Percentiles rank a stretch among this genome's conserved stretches.
phyloP scores from a whole-genome alignment of 805 yeast genomes.

The Starmera dryadoides region DNA sequence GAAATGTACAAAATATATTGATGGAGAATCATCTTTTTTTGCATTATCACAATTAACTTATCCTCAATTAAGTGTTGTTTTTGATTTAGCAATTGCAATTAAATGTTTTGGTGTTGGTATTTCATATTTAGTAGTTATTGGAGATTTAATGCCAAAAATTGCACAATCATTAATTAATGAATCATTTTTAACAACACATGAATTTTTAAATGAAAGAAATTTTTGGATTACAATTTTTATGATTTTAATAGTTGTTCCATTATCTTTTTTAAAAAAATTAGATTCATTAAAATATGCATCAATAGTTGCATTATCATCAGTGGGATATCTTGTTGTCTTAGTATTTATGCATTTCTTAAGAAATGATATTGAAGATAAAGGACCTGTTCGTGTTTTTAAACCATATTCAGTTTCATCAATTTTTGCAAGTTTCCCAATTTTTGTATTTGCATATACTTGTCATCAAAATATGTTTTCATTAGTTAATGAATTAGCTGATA shows the following conservation, averaged over 20 bases:
- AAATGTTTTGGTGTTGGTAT: constrained; percentile 70
- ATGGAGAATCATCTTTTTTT: constrained; percentile 61
- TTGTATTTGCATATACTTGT: constrained; percentile 92
- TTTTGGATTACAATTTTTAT: constrained; percentile 60
- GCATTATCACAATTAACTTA: constrained; percentile 52
- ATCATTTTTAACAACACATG: constrained; percentile 10
- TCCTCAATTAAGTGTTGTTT: constrained; percentile 52
- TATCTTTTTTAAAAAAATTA: constrained; percentile 66
- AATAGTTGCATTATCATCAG: constrained; percentile 73
- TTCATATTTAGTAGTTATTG: constrained; percentile 61
- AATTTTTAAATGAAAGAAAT: constrained; percentile 31
- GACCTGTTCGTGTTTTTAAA: constrained; percentile 38
- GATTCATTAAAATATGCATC: constrained; percentile 86
- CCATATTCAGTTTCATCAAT: constrained; percentile 41
- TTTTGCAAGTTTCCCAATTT: constrained; percentile 80
- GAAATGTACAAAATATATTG: constrained; percentile 43
- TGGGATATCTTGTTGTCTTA: constrained; percentile 64
- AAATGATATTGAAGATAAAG: constrained; percentile 49
- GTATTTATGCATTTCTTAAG: constrained; percentile 65
- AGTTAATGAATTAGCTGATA: constrained; percentile 68
- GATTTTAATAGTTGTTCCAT: constrained; percentile 34
- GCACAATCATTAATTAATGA: constrained; percentile 23
- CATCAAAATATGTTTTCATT: constrained; percentile 93
- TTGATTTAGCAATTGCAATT: constrained; percentile 62
- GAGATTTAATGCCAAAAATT: constrained; percentile 63